Evolutionary conservation across 495 filamentous ascomycete genomes (phyloP), one percentile per base, ranked within the genome.

Genomic region (Aspergillus incahuasiensis): DNA sequence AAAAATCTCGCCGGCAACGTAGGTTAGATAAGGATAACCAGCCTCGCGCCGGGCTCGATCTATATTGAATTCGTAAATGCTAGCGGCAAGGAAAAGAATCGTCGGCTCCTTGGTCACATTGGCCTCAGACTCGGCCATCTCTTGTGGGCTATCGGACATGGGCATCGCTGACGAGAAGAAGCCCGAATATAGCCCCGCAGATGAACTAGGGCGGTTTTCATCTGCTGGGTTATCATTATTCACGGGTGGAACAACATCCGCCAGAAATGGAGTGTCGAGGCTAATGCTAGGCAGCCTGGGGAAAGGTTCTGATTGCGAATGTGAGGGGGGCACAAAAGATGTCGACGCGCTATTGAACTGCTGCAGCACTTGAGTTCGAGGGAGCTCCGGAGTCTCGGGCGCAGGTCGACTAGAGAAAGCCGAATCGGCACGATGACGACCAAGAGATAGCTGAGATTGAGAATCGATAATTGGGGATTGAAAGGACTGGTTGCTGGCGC

Each of bases 1-100:
- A 65, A 92, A 94, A 56, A 92, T 88, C 78, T 96, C 92, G 35
- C 94, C 94, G 16, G 89, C 86, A 35, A 91, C 88, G 72, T 97
- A 99, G 41, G 88, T 96, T 62, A 99, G 73, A 70, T 97, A 99
- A 9, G 92, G 92, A 70, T 94, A 96, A 16, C 95, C 94, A 54
- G 88, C 95, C 73, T 97, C 95, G 43, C 86, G 83, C 56, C 94
- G 85, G n/a, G 88, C 86, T 25, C 87, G 88, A 58, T 92, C 89
- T 56, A 97, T 96, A 66, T 95, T 92, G 71, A 97, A 99, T 63
- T 96, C 90, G 65, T 95, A 97, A 15, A 97, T 79, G 61, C 88
- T 94, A 11, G 95, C 94, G 13, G 91, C 95, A 9, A 97, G 77
- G 77, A 96, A 99, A 25, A 99, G 73, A 4, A 86, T 80, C 8